A percentile compares a stretch with the other conserved stretches of the same genome.
phyloP scores from a whole-genome alignment of 2,329 filamentous ascomycete species.

The Amauroascus niger region DNA sequence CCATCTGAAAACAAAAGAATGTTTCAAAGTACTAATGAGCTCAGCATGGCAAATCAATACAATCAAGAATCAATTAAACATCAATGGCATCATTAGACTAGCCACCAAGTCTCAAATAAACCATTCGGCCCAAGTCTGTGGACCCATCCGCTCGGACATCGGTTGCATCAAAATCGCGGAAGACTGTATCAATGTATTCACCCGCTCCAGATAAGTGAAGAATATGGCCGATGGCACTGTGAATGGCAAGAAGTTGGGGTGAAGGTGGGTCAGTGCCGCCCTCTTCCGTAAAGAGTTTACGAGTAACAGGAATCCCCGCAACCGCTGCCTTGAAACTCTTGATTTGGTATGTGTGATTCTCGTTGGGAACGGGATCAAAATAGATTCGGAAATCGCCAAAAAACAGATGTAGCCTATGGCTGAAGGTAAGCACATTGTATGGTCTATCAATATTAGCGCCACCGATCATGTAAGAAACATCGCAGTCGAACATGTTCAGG shows the following conservation, averaged over 20 bases:
- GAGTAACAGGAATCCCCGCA: conserved; percentile 15
- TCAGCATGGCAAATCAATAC: too few species aligned
- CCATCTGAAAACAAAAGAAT: too few species aligned
- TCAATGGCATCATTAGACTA: neutral
- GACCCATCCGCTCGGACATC: conserved; percentile 18
- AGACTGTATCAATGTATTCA: conserved; percentile 17
- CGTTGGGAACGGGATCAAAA: conserved; percentile 4
- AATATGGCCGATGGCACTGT: conserved; percentile 16
- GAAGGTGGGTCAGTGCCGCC: conserved; percentile 25
- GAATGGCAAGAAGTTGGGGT: conserved; percentile 17
- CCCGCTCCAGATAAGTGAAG: conserved; percentile 20
- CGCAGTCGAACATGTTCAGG: conserved; percentile 37
- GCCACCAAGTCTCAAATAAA: conserved; percentile 1
- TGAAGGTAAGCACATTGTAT: conserved; percentile 33
- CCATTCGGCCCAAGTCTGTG: conserved; percentile 12
- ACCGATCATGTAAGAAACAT: conserved; percentile 30
- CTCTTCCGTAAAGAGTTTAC: neutral
- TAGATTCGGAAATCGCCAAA: conserved; percentile 23
- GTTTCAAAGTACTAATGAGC: too few species aligned
- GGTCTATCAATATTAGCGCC: conserved; percentile 34
- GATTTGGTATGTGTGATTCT: conserved; percentile 23
- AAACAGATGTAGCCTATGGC: conserved; percentile 19
- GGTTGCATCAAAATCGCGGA: conserved; percentile 21
- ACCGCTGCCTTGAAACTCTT: conserved; percentile 2
- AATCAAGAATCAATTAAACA: too few species aligned